Conservation (phyloP, 129 eudicot genomes). For the Chrysanthemum makinoi region DNA sequence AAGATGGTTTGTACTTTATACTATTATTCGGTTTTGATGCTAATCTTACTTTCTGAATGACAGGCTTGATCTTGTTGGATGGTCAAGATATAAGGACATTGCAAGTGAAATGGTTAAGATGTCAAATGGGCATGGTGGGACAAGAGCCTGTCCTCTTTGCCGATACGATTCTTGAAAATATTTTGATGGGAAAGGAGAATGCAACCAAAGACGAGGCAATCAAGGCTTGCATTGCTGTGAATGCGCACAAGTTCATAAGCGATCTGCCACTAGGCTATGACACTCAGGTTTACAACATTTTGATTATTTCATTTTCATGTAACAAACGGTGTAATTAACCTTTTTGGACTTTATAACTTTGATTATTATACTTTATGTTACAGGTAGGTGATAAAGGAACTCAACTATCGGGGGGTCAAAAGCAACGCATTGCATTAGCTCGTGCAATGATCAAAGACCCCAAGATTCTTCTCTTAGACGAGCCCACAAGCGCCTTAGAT, state of each 20-base stretch:
- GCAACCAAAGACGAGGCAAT: conserved; percentile 74
- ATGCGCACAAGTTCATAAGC: conserved; percentile 67
- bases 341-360: neutral
- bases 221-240: conserved; percentile 67
- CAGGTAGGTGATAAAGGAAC: conserved; percentile 86
- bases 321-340: too few species aligned
- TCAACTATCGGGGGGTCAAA: conserved; percentile 81
- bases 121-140: conserved; percentile 89
- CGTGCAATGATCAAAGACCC: conserved; percentile 89
- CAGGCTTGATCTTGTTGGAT: conserved; percentile 64
- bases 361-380: conserved; percentile 1
- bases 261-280: conserved; percentile 78
- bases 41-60: neutral
- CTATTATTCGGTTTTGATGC: conserved; percentile 5
- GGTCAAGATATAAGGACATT: conserved; percentile 75
- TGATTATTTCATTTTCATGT: too few species aligned
- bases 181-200: conserved; percentile 76
- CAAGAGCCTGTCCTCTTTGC: conserved; percentile 82
- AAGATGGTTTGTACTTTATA: neutral
- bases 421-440: conserved; percentile 78
- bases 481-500: conserved; percentile 85
- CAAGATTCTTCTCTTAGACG: conserved; percentile 75
- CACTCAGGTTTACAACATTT: conserved; percentile 35
- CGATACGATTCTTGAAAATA: conserved; percentile 66
- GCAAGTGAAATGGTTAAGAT: conserved; percentile 83